Conservation (phyloP, 2,329 filamentous ascomycete species). For the Aaosphaeria pasadenensis region DNA sequence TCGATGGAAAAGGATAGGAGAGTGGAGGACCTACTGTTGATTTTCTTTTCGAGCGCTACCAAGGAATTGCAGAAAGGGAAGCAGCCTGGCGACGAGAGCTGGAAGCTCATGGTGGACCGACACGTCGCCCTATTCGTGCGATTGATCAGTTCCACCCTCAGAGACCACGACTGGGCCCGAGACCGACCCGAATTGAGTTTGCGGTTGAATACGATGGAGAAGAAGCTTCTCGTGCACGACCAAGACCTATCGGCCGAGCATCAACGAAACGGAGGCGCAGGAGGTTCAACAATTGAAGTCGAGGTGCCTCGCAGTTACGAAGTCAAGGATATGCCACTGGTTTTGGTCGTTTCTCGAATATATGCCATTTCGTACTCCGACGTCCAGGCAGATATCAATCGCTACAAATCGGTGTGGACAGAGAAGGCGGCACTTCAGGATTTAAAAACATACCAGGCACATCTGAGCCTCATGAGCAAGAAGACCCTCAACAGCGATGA, state of each 20-base stretch:
- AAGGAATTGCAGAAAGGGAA: slow-evolving; percentile 83
- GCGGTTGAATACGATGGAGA: slow-evolving; percentile 78
- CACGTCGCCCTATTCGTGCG: slow-evolving; percentile 94
- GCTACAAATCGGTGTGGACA: slow-evolving; percentile 78
- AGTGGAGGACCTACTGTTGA: slow-evolving; percentile 87
- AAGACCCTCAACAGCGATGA: slow-evolving; percentile 78
- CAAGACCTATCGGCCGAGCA: slow-evolving; percentile 73
- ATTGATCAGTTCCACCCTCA: slow-evolving; percentile 74
- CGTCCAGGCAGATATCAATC: slow-evolving; percentile 83
- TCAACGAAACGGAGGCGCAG: slow-evolving; percentile 55
- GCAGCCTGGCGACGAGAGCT: slow-evolving; percentile 74
- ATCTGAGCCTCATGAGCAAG: slow-evolving; percentile 75
- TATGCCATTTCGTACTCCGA: slow-evolving; percentile 78
- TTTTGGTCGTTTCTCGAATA: slow-evolving; percentile 79
- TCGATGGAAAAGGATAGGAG: slow-evolving; percentile 91
- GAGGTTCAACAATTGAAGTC: slow-evolving; percentile 72
- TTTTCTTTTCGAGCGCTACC: slow-evolving; percentile 93
- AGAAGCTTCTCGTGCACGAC: slow-evolving; percentile 89
- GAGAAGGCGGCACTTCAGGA: slow-evolving; percentile 88
- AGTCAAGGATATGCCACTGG: slow-evolving; percentile 95
- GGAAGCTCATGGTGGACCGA: slow-evolving; percentile 88
- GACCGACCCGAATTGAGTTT: slow-evolving; percentile 81
- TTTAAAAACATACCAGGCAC: slow-evolving; percentile 88
- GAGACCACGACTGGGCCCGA: slow-evolving; percentile 78
- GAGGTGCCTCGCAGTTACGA: slow-evolving; percentile 82